phyloP scores from a whole-genome alignment of 352 stramenopile species.

The Globisporangium abappressorium region DNA sequence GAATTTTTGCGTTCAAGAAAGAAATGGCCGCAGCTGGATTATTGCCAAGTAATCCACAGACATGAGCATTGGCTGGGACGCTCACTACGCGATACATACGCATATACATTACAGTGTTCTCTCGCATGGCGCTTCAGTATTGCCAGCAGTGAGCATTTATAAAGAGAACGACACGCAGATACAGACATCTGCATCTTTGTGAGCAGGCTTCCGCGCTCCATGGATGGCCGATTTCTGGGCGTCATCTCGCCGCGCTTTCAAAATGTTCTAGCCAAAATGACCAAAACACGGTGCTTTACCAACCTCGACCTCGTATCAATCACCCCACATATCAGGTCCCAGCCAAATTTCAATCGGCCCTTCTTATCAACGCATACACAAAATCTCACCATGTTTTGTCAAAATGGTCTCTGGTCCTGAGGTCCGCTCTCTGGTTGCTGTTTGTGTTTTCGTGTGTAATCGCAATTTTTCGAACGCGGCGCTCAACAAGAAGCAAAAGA shows the following conservation, averaged over 20 bases:
- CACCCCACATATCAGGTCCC: neutral
- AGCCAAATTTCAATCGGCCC: neutral
- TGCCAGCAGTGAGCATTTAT: too few relatives aligned
- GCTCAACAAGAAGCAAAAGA: neutral
- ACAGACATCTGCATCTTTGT: too few relatives aligned
- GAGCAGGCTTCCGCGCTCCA: too few relatives aligned
- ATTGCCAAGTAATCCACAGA: neutral
- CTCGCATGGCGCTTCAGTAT: too few relatives aligned
- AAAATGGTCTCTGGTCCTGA: too few relatives aligned
- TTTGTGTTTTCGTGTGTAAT: neutral
- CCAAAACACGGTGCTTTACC: neutral
- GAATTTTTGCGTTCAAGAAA: neutral
- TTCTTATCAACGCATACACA: neutral
- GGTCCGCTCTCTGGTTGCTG: neutral
- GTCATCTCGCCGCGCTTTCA: neutral
- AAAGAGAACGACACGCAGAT: too few relatives aligned
- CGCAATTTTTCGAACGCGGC: neutral
- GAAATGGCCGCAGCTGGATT: neutral
- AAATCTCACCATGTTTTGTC: neutral
- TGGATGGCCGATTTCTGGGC: neutral
- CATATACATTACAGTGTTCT: too few relatives aligned
- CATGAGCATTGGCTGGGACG: neutral
- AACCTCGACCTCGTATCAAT: neutral
- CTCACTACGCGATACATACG: too few relatives aligned
- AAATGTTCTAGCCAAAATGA: neutral